These are phyloP conservation scores for Aspergillus piperis DNA, from an alignment of 2,329 filamentous ascomycete genomes.

Conservation along the genomic window DNA sequence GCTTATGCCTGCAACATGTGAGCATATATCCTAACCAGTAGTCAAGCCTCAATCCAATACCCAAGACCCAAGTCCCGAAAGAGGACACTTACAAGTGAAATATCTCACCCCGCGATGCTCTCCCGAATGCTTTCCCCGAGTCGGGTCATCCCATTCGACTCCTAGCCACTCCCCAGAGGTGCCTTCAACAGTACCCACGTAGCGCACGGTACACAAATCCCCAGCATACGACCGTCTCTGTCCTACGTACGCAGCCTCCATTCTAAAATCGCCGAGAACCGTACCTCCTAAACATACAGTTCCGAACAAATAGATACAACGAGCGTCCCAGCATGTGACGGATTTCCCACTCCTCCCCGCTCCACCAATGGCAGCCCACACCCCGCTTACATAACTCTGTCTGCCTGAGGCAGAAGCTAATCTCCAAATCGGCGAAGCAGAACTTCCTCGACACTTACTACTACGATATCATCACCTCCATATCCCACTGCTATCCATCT, in stretches of 20 bases:
- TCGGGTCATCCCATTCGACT: constrained; percentile 92
- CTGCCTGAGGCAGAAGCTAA: neutral
- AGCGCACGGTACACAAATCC: constrained; percentile 80
- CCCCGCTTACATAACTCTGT: constrained; percentile 28
- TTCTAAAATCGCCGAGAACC: neutral
- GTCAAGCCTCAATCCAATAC: no score
- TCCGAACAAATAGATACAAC: neutral
- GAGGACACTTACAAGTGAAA: constrained; percentile 67
- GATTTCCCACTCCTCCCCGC: neutral
- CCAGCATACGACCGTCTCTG: constrained; percentile 79
- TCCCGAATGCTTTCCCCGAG: constrained; percentile 87
- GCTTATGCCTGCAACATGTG: constrained; percentile 53
- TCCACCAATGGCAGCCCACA: constrained; percentile 11
- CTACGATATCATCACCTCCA: constrained; percentile 3
- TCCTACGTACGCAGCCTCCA: constrained; percentile 33
- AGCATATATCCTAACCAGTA: constrained; percentile 8
- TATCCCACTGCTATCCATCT: neutral
- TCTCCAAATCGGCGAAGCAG: neutral
- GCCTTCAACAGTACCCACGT: constrained; percentile 73
- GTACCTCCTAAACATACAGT: no score
- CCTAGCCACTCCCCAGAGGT: constrained; percentile 83
- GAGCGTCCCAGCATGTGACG: neutral
- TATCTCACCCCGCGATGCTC: constrained; percentile 76
- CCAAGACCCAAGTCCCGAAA: no score
- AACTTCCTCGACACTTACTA: constrained; percentile 10